Evolutionary conservation across 2,329 filamentous ascomycete species (phyloP).

Genomic region (Hansfordia pulvinata): DNA sequence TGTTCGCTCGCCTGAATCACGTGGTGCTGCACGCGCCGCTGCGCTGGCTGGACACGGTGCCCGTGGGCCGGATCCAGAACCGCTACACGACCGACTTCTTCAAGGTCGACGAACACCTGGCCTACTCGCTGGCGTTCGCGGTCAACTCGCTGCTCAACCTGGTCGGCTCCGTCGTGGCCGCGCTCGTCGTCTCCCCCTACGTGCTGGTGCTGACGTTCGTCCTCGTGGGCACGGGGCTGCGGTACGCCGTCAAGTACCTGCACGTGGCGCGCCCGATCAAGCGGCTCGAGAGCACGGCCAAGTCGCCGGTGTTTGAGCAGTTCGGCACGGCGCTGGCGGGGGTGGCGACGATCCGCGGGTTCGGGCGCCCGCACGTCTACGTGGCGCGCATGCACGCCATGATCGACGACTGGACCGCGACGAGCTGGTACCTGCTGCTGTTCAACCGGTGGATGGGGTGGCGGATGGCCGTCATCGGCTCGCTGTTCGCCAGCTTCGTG

Average conservation of each 20-base stretch:
- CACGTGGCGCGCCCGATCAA: slow-evolving; percentile 63
- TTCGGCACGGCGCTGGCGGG: slow-evolving; percentile 62
- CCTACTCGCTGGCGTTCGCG: slow-evolving; percentile 47
- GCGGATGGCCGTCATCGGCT: slow-evolving; percentile 57
- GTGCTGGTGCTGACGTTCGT: slow-evolving; percentile 48
- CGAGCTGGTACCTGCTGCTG: slow-evolving; percentile 55
- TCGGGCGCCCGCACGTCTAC: slow-evolving; percentile 54
- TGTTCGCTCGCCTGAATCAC: slow-evolving; percentile 56
- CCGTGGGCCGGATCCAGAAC: slow-evolving; percentile 63
- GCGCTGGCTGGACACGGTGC: slow-evolving; percentile 71
- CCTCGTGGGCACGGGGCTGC: slow-evolving; percentile 42
- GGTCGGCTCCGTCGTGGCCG: slow-evolving; percentile 52
- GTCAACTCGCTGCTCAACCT: slow-evolving; percentile 47
- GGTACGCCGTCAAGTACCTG: slow-evolving; percentile 49
- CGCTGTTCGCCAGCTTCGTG: slow-evolving; percentile 52
- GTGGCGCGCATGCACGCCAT: slow-evolving; percentile 54
- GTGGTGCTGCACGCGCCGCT: slow-evolving; percentile 58
- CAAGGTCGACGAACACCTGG: slow-evolving; percentile 54
- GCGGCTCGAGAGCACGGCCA: slow-evolving; percentile 62
- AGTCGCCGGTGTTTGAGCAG: slow-evolving; percentile 69
- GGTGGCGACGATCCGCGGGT: slow-evolving; percentile 63
- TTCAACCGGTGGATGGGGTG: slow-evolving; percentile 69
- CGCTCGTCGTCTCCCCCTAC: slow-evolving; percentile 51
- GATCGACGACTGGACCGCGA: slow-evolving; percentile 54
- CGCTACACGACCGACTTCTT: slow-evolving; percentile 69